phyloP scores from a whole-genome alignment of 2,329 filamentous ascomycete genomes.

The Talaromyces marneffei region DNA sequence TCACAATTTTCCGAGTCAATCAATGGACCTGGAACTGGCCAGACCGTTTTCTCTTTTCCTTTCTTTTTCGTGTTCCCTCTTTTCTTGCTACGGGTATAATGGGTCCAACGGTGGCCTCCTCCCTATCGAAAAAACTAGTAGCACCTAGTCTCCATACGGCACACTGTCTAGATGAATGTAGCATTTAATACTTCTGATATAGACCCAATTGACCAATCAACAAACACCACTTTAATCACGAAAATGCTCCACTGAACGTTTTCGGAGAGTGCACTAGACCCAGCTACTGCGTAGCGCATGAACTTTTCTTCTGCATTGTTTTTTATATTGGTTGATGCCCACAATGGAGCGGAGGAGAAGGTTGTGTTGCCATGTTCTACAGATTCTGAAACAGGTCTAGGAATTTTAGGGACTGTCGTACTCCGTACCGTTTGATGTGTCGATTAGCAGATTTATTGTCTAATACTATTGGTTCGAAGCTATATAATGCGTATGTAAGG shows the following conservation, averaged over 20 bases:
- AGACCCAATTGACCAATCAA: not conserved
- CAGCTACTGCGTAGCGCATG: no score
- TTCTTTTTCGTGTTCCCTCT: not conserved
- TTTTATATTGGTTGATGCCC: not conserved
- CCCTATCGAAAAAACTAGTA: not conserved
- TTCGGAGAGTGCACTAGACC: not conserved
- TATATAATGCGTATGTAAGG: not conserved
- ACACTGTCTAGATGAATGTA: not conserved
- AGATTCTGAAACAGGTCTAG: conserved; percentile 10
- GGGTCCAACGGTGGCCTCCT: not conserved
- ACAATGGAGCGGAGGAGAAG: not conserved
- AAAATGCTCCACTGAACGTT: not conserved
- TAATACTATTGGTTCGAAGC: not conserved
- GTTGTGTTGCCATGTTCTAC: not conserved
- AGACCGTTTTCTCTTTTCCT: not conserved
- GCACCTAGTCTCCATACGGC: not conserved
- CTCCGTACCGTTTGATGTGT: conserved; percentile 2
- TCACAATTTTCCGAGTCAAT: conserved; percentile 2
- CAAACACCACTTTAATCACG: not conserved
- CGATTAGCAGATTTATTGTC: not conserved
- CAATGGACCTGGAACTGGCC: conserved; percentile 3
- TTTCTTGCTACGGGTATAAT: not conserved
- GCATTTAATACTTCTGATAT: not conserved
- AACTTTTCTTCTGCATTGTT: not conserved
- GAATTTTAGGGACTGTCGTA: not conserved